Base-by-base conservation (phyloP, 2,329 filamentous ascomycete species). In the Myriosclerotinia duriaeana region DNA sequence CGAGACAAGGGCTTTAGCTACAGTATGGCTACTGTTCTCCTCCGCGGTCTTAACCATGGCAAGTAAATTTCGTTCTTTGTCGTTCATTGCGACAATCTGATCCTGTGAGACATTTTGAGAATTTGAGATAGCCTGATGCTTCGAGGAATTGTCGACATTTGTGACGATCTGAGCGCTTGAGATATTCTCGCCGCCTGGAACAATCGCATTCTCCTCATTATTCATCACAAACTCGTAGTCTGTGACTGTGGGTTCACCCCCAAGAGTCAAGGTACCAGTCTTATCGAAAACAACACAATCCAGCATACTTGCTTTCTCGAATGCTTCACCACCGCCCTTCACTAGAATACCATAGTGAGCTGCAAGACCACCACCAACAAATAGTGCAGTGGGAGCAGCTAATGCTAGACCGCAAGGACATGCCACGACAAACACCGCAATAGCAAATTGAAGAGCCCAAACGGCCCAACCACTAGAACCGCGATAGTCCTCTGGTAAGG, bases 381-480 rank as follows among this genome's bases (percentile, higher is more conserved):
- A 85, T 2, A 87, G 75, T 14, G 85, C 85, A 6, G 84, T 87
- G 3, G 85, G 85, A 15, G 84, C 84, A 34, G 85, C 85, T 22
- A 87, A 79, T 30, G 83, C 85, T 58, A 87, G 81, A 15, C 84
- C 85, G 71, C 85, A 87, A n/a, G 85, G 85, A 71, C 85, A 87
- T 0, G 85, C 84, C 55, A 87, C 81, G 38, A 87, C 83, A 66
- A 87, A 85, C 26, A 87, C 84, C 9, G 85, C 83, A 63, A 87
- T 87, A 1, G 85, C 90, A 81, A 94, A 95, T 69, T 91, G 88
- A 54, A 95, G 82, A 2, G 90, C 89, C 81, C 91, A 94, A 1
- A 88, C 84, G 0, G 85, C 83, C 85, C 88, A 90, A 12, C 87
- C 85, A 20, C 82, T 79, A 22, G 74, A 73, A 17, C 85, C 82